Base-by-base conservation (phyloP, 2,329 filamentous ascomycete species). In the Verticillium klebahnii region DNA sequence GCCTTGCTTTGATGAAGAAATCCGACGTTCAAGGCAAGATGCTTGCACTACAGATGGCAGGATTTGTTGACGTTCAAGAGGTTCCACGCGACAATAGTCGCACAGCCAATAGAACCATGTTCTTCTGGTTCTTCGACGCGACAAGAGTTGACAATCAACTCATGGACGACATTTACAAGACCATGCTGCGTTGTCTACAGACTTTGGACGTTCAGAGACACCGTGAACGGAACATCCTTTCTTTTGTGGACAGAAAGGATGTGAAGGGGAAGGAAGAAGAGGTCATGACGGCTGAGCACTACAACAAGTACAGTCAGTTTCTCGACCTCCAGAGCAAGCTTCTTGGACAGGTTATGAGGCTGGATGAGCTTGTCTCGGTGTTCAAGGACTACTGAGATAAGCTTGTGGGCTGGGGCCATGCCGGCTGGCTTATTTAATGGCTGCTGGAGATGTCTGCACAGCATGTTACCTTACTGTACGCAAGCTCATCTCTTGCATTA, bases 31-130 rank as follows among this genome's bases (percentile, higher is more conserved):
- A 95, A 56, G 87, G 89, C 62, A 90, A 93, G 65, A 89, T 98
- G 75, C 89, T 91, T 15, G 87, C 89, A 64, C 91, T 99, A 83
- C 91, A 96, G 68, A 88, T 92, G 73, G 87, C 88, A 19, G 94
- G 95, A 2, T 89, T 95, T 64, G 87, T 97, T 14, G 92, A 98
- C 67, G 86, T 96, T 6, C 95, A 99, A 74, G 95, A 99, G 77
- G 89, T 99, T 0, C 95, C 95, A 0, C 91, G 91, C 67, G 94
- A 98, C 70, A 89, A 89, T 66, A 89, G 88, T 64, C 89, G 93
- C 37, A 85, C 90, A 68, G 91, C 93, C 0, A 91, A 89, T 65
- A 87, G 92, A 59, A 96, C 93, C 0, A 84, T 97, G 29, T 98
- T 93, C 73, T 85, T 98, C 61, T 97, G 93, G 89, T 97, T 88